Base-by-base conservation (phyloP, 2,329 filamentous ascomycete genomes). In the Stachybotrys elegans region DNA sequence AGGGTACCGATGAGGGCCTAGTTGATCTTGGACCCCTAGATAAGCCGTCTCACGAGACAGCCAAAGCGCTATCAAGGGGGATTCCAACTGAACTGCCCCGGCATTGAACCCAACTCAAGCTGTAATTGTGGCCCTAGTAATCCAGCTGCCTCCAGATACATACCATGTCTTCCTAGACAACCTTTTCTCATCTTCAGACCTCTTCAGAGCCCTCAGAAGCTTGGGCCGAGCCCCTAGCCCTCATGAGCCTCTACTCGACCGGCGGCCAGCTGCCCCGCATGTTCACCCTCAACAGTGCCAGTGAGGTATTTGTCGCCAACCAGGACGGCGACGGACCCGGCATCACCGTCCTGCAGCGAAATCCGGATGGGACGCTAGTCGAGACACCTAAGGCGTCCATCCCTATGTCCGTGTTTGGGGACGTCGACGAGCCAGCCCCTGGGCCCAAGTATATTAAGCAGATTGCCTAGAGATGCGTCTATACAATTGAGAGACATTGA, bases 241-340 rank as follows among this genome's bases (percentile, higher is more conserved):
- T 34, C 14, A 34, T 34, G 31, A 58, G 63, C 41, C 50, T 57
- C 16, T 55, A 67, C 40, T 57, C 59, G 14, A 63, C 64, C 0
- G 58, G 61, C 32, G 69, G 70, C 19, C 46, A 53, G 4, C 42
- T 58, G 5, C 74, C 75, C 6, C 70, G 74, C 51, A 73, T 74
- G 68, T 69, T 78, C 49, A 70, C 66, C 53, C 49, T 63, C 48
- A 54, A 66, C 34, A 60, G 62, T 45, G 57, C 48, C 9, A 59
- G 64, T 45, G 56, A 66, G 47, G 51, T 76, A 36, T 74, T 75
- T 50, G 62, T 68, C 16, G 67, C 63, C n/a, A 76, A 77, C 61
- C 65, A 71, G 58, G 59, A 57, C 42, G 72, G 70, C 27, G 57
- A 57, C 4, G 49, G 49, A 34, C 31, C 31, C 13, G 72, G 66